phyloP scores from a whole-genome alignment of 1,139 yeast genomes.

The Candida tetrigidarum region DNA sequence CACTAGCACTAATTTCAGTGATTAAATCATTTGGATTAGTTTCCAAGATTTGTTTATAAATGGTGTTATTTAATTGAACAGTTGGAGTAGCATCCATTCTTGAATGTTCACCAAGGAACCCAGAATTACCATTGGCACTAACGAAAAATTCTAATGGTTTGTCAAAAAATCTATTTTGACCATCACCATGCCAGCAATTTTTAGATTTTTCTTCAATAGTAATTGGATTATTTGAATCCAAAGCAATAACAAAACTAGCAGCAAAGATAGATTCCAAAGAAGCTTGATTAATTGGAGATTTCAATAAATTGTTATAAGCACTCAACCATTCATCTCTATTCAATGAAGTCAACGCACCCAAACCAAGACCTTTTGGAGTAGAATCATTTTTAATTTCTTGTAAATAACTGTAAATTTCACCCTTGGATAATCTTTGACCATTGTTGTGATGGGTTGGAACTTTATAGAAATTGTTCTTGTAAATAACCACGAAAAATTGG shows the following conservation, averaged over 20 bases:
- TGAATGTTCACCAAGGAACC: conserved; percentile 96
- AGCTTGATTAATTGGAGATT: conserved; percentile 58
- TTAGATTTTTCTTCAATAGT: conserved; percentile 86
- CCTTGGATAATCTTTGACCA: conserved; percentile 60
- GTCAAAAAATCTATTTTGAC: conserved; percentile 88
- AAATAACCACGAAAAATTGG: conserved; percentile 72
- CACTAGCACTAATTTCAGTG: conserved; percentile 30
- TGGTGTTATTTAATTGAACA: conserved; percentile 80
- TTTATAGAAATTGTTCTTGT: conserved; percentile 83
- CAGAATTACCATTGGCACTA: conserved; percentile 83
- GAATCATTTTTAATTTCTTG: conserved; percentile 50
- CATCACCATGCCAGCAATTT: conserved; percentile 95
- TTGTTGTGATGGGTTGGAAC: conserved; percentile 68
- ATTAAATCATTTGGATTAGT: conserved; percentile 40
- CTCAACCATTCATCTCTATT: conserved; percentile 85
- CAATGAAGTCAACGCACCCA: conserved; percentile 83
- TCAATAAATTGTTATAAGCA: conserved; percentile 60
- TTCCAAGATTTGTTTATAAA: conserved; percentile 60
- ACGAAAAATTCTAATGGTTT: conserved; percentile 89
- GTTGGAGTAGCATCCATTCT: conserved; percentile 99
- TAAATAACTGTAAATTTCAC: conserved; percentile 70
- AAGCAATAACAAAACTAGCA: conserved; percentile 78
- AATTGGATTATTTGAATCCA: conserved; percentile 75
- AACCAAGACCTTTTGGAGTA: conserved; percentile 47
- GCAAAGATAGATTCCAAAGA: conserved; percentile 74